Base-by-base conservation (phyloP, 768 basidiomycete genomes). In the Cystofilobasidium bisporidii region DNA sequence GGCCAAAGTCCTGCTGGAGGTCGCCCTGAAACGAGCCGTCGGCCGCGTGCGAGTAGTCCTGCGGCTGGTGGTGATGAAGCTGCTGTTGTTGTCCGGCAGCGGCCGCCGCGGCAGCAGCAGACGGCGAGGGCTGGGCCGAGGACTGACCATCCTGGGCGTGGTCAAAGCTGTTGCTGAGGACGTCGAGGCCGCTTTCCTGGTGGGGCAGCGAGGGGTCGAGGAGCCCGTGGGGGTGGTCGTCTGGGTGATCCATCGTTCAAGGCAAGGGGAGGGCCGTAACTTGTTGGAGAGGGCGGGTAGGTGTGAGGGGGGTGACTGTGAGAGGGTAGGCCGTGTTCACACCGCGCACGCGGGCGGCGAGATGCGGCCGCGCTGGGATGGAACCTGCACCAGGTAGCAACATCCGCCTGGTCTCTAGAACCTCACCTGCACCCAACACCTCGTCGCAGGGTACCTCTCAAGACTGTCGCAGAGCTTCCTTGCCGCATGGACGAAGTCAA, bases 401-500 rank as follows among this genome's bases (percentile, higher is more conserved):
- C n/a, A n/a, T n/a, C n/a, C n/a, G n/a, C n/a, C n/a, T n/a, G n/a
- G n/a, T n/a, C n/a, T n/a, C n/a, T n/a, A n/a, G n/a, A n/a, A n/a
- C n/a, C n/a, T n/a, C n/a, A 18, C n/a, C n/a, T 17, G 4, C 48
- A 50, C 14, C 30, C 53, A 20, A 15, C 3, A 30, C 22, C 28
- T 2, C 15, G 15, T 56, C 30, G 26, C 53, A 30, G 3, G 10
- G 14, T 8, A 15, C 26, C 26, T 28, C 3, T 9, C n/a, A n/a
- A n/a, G n/a, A n/a, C n/a, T n/a, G n/a, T n/a, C 48, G 24, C 48
- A 10, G 26, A 55, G 18, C 50, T 30, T 32, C 10, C 36, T 53
- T 22, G 32, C 30, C n/a, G 22, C 50, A 64, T 64, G 63, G 63
- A 64, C 41, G 63, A 64, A 22, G 18, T 33, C 48, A 53, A n/a